These are phyloP conservation scores for Coemansia sp. DNA, from an alignment of 192 early-diverging fungal species.

Conservation along the genomic window DNA sequence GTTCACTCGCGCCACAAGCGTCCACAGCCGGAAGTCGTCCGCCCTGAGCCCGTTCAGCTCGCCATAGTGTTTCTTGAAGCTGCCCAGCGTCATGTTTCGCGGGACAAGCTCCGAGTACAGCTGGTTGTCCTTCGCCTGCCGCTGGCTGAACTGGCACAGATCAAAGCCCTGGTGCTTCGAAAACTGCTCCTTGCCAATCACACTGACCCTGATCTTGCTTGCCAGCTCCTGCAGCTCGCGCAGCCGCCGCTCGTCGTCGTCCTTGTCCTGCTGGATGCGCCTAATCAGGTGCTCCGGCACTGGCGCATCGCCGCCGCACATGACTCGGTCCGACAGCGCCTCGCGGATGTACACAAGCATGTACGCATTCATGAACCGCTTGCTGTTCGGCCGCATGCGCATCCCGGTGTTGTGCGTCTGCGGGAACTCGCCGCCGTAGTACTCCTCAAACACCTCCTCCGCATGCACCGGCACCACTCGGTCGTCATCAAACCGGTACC, in stretches of 20 bases:
- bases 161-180: slow-evolving; percentile 81
- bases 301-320: slow-evolving; percentile 67
- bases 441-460: slow-evolving; percentile 89
- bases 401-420: slow-evolving; percentile 36
- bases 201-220: slow-evolving; percentile 52
- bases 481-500: slow-evolving; percentile 97
- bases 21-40: slow-evolving; percentile 78
- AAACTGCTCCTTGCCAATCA: slow-evolving; percentile 71
- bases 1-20: slow-evolving; percentile 85
- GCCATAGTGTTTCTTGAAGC: slow-evolving; percentile 58
- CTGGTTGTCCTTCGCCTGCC: slow-evolving; percentile 37
- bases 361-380: slow-evolving; percentile 96
- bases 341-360: slow-evolving; percentile 98
- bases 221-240: slow-evolving; percentile 71
- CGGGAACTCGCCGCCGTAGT: slow-evolving; percentile 82
- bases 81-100: slow-evolving; percentile 30
- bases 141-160: slow-evolving; percentile 70
- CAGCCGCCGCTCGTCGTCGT: slow-evolving; percentile 56
- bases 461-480: slow-evolving; percentile 76
- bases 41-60: slow-evolving; percentile 44
- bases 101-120: slow-evolving; percentile 42
- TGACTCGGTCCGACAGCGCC: slow-evolving; percentile 65
- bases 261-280: slow-evolving; percentile 67
- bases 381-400: slow-evolving; percentile 51
- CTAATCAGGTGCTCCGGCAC: slow-evolving; percentile 78